Percentiles rank a stretch among this genome's conserved stretches.
phyloP scores from a whole-genome alignment of 1,284 basidiomycete species.

The Leccinum fallax region DNA sequence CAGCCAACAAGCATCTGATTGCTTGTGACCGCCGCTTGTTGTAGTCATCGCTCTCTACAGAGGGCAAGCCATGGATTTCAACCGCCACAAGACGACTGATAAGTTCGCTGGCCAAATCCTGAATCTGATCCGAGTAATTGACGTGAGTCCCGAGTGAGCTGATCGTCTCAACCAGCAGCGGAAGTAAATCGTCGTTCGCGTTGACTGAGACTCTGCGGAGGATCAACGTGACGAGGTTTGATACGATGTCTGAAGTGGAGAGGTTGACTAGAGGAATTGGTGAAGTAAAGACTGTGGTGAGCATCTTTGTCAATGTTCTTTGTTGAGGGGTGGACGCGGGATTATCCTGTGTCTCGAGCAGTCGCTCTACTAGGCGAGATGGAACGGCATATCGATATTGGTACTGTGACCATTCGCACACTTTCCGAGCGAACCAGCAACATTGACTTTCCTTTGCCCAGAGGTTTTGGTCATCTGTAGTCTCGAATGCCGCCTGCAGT shows the following conservation, averaged over 20 bases:
- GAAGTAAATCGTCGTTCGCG: conserved; percentile 68
- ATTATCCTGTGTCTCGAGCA: conserved; percentile 70
- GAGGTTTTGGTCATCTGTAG: conserved; percentile 60
- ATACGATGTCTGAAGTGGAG: conserved; percentile 88
- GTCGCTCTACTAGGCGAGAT: conserved; percentile 80
- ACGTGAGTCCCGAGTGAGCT: conserved; percentile 86
- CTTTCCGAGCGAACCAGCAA: conserved; percentile 79
- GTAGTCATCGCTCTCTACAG: conserved; percentile 46
- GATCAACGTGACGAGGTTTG: conserved; percentile 74
- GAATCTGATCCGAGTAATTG: conserved; percentile 96
- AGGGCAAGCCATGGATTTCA: conserved; percentile 62
- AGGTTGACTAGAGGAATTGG: conserved; percentile 86
- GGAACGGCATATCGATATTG: conserved; percentile 93
- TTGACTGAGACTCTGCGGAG: conserved; percentile 71
- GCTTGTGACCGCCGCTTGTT: conserved; percentile 63
- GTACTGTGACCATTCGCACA: conserved; percentile 85
- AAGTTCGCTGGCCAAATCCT: conserved; percentile 88
- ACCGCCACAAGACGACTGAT: conserved; percentile 71
- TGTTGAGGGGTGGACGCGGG: conserved; percentile 58
- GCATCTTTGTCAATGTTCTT: conserved; percentile 76
- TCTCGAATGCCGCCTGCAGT: conserved; percentile 70
- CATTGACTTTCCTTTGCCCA: conserved; percentile 81
- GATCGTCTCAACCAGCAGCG: conserved; percentile 78
- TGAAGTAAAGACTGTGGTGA: conserved; percentile 83
- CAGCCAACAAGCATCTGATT: conserved; percentile 74